Conservation (phyloP, 805 yeast genomes). For the Spathaspora sp. region DNA sequence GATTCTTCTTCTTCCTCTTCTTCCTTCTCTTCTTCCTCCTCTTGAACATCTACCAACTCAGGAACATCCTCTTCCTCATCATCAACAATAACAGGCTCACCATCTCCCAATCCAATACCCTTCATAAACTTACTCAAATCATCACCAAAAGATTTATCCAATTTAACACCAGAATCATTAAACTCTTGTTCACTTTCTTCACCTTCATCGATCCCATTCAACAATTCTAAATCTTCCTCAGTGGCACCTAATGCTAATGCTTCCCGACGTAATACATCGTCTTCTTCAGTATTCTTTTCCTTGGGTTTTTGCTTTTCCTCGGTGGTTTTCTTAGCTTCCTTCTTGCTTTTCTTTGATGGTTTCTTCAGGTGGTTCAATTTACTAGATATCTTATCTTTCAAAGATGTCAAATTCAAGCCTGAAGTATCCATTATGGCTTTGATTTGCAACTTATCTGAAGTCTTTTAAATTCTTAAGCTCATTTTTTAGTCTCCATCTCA, state of each 20-base stretch:
- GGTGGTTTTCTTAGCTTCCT: constrained; percentile 5
- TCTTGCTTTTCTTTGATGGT: constrained; percentile 13
- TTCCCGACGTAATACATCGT: constrained; percentile 57
- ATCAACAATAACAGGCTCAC: constrained; percentile 29
- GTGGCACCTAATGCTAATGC: constrained; percentile 83
- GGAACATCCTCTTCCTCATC: constrained; percentile 25
- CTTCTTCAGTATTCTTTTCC: constrained; percentile 9
- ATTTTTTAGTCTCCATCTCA: background rate
- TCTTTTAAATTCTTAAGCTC: background rate
- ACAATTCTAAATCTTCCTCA: constrained; percentile 69
- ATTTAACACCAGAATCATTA: constrained; percentile 32
- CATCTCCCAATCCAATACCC: constrained; percentile 57
- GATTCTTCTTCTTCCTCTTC: constrained; percentile 16
- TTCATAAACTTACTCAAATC: constrained; percentile 65
- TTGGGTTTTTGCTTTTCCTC: constrained; percentile 8
- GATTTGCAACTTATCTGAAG: background rate
- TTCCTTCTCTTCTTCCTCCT: constrained; percentile 28
- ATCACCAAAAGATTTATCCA: constrained; percentile 41
- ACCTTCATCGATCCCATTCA: constrained; percentile 53
- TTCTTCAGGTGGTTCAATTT: constrained; percentile 34
- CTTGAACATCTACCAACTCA: constrained; percentile 24
- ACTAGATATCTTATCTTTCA: constrained; percentile 61
- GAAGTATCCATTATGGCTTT: constrained; percentile 37
- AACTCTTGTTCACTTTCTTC: constrained; percentile 52
- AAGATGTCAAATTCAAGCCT: constrained; percentile 48